Evolutionary conservation across 1,284 basidiomycete genomes (phyloP).

Genomic region (Trametes polyzona): DNA sequence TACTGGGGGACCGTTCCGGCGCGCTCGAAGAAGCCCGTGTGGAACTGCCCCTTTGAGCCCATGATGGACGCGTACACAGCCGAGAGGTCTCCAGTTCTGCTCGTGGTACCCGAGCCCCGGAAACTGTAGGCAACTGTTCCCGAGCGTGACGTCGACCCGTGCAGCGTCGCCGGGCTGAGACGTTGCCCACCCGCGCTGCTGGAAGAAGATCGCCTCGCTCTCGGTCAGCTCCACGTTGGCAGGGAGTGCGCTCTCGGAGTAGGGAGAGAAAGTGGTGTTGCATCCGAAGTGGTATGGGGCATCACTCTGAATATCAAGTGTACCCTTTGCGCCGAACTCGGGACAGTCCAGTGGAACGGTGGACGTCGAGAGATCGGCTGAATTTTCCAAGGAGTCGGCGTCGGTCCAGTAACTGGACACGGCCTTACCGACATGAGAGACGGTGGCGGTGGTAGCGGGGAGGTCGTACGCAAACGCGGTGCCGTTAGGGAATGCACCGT

Average conservation of each 20-base stretch:
- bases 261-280: constrained; percentile 27
- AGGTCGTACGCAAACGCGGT: constrained; percentile 25
- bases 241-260: constrained; percentile 26
- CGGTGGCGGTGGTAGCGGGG: constrained; percentile 23
- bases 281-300: constrained; percentile 28
- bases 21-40: constrained; percentile 31
- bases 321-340: constrained; percentile 20
- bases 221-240: constrained; percentile 14
- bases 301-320: constrained; percentile 24
- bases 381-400: constrained; percentile 25
- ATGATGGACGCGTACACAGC: constrained; percentile 26
- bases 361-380: constrained; percentile 25
- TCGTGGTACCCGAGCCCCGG: constrained; percentile 34
- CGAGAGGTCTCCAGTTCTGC: constrained; percentile 33
- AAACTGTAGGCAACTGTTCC: constrained; percentile 27
- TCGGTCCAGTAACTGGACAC: constrained; percentile 29
- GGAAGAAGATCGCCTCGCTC: constrained; percentile 27
- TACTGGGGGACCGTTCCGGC: constrained; percentile 32
- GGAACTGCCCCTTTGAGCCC: constrained; percentile 26
- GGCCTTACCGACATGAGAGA: constrained; percentile 22
- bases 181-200: constrained; percentile 32
- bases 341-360: constrained; percentile 22
- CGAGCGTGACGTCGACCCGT: constrained; percentile 24
- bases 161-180: constrained; percentile 30
- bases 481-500: constrained; percentile 32